phyloP scores from a whole-genome alignment of 1,284 basidiomycete species.

The Xerocomus cyaneibrunnescens region DNA sequence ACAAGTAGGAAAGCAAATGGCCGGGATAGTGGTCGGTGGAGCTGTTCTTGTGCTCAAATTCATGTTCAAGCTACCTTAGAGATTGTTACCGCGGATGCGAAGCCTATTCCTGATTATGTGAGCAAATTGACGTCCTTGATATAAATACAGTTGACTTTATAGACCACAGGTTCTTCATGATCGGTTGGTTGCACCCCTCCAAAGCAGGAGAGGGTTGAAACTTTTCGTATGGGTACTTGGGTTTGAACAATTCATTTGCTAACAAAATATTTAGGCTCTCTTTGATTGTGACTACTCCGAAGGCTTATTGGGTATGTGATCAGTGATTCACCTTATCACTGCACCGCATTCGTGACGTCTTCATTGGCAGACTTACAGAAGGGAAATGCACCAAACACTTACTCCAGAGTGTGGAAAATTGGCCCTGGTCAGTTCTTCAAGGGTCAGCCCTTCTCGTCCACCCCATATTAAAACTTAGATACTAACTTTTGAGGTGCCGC shows the following conservation, averaged over 20 bases:
- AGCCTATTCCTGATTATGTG: constrained; percentile 24
- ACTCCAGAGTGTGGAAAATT: constrained; percentile 18
- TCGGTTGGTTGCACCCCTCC: constrained; percentile 19
- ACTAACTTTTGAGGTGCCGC: background rate
- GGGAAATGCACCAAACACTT: constrained; percentile 15
- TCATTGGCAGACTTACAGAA: constrained; percentile 19
- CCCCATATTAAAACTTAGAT: background rate
- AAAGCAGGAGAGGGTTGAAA: constrained; percentile 18
- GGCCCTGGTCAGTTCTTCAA: constrained; percentile 21
- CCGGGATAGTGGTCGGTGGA: constrained; percentile 36
- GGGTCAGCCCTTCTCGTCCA: constrained; percentile 9
- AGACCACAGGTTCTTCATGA: constrained; percentile 21
- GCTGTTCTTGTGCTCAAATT: background rate
- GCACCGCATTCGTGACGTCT: background rate
- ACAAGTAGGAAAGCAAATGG: constrained; percentile 32
- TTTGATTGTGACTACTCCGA: constrained; percentile 37
- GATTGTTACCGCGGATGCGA: constrained; percentile 24
- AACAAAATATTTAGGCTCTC: constrained; percentile 21
- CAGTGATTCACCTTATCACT: background rate
- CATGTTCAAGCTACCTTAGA: constrained; percentile 15
- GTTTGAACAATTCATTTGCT: background rate
- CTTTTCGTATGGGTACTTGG: constrained; percentile 18
- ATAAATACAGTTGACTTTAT: background rate
- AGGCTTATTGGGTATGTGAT: constrained; percentile 23
- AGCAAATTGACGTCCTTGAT: background rate